Conservation (phyloP, 75 land plant species). For the Picea glauca region DNA sequence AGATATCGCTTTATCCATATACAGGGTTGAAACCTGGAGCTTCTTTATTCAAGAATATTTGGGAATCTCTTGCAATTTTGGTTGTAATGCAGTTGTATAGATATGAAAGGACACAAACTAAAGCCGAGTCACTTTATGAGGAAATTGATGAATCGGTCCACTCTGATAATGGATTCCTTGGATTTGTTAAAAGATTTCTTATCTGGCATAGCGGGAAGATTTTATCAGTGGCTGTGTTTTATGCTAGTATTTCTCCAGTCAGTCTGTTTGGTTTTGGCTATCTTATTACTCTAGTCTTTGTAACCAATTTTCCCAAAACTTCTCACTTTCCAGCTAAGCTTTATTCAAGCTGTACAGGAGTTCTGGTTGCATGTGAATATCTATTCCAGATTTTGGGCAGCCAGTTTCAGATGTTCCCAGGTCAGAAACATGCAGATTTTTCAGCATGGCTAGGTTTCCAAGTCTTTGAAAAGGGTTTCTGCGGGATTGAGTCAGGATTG, state of each 20-base stretch:
- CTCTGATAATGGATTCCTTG: slow-evolving; percentile 32
- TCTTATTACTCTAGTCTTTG: slow-evolving; percentile 71
- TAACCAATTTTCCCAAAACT: slow-evolving; percentile 70
- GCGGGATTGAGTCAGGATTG: slow-evolving; percentile 77
- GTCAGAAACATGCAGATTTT: slow-evolving; percentile 58
- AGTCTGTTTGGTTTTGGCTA: slow-evolving; percentile 86
- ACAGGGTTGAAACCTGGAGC: slow-evolving; percentile 74
- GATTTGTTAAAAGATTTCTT: slow-evolving; percentile 68
- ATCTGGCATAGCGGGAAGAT: slow-evolving; percentile 92
- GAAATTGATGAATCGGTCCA: slow-evolving; percentile 22
- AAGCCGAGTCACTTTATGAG: slow-evolving; percentile 3
- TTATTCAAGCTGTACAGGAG: slow-evolving; percentile 65
- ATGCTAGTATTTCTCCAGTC: slow-evolving; percentile 89
- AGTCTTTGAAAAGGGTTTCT: slow-evolving; percentile 53
- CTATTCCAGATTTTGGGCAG: slow-evolving; percentile 88
- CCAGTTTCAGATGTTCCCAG: slow-evolving; percentile 72
- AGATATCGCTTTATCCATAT: slow-evolving; percentile 43
- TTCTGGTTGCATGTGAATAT: slow-evolving; percentile 67
- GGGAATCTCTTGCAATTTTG: slow-evolving; percentile 84
- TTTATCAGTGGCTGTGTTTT: slow-evolving; percentile 73
- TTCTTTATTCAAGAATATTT: slow-evolving; percentile 66
- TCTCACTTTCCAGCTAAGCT: slow-evolving; percentile 81
- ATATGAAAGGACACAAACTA: slow-evolving; percentile 81
- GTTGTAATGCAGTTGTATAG: slow-evolving; percentile 92
- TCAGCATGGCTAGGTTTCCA: slow-evolving; percentile 65